Evolutionary conservation across 805 yeast genomes (phyloP), one percentile per base, ranked within the genome.

Genomic region (Tetrapisispora taiwanensis): DNA sequence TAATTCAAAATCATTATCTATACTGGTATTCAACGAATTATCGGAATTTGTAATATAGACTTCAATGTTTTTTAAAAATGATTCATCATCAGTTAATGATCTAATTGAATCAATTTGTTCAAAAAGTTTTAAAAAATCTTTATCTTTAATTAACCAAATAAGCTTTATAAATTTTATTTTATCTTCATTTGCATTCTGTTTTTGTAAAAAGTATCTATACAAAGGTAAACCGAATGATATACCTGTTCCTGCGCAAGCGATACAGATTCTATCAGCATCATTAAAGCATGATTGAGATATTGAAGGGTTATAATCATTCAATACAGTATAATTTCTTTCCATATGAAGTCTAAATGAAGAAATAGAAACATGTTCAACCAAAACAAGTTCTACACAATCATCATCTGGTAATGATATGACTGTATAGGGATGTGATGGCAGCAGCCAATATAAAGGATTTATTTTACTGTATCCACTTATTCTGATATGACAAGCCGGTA

Each of bases 231-330:
- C 83, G 43, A 73, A 73, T 0, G 88, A 78, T 10, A 83, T 72
- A 1, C 90, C 89, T 1, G 86, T 75, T 0, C 92, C 92, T 13
- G 89, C 90, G 49, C 81, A 75, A 1, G 82, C 67, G 17, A 82
- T 69, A 14, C 67, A 57, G 1, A 78, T 72, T 33, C 73, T 71
- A 30, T 71, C 72, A 0, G 75, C 79, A 0, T 75, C 68, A 33
- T 64, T 60, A 48, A 75, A 71, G 47, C 76, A 73, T 17, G 67
- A 63, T 12, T 54, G 48, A 12, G 73, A 66, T 4, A 77, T 42
- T 10, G 57, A 49, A 7, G 81, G 68, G 3, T 74, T 68, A 52
- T 63, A 74, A 7, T 71, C 65, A 13, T 69, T 69, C 48, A 66
- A 65, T 20, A 73, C 47, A 7, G 76, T 66, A 47, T 70, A 68